phyloP scores from a whole-genome alignment of 345 rosid genomes.

The Pistacia atlantica region DNA sequence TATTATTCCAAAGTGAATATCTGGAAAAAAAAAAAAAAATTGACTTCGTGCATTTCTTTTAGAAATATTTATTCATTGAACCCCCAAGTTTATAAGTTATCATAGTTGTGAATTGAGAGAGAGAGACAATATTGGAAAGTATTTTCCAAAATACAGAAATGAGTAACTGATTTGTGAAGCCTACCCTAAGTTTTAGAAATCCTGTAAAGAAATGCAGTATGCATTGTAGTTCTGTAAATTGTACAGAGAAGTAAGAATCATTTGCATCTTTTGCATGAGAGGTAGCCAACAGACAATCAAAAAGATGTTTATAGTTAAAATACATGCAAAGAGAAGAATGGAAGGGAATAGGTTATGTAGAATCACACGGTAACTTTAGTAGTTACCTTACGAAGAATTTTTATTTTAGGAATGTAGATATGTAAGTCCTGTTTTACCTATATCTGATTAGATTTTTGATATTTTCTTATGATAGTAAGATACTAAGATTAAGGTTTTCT shows the following conservation, averaged over 20 bases:
- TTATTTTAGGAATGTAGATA: too few relatives aligned
- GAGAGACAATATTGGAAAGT: background rate
- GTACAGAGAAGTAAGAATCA: background rate
- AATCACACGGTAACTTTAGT: too few relatives aligned
- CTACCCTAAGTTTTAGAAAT: background rate
- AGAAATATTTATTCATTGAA: background rate
- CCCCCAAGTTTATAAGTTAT: background rate
- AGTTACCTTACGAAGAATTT: too few relatives aligned
- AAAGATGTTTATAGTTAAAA: too few relatives aligned
- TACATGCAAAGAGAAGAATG: too few relatives aligned
- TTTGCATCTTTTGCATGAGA: background rate
- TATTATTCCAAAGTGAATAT: background rate
- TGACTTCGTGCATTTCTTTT: background rate
- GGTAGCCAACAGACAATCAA: too few relatives aligned
- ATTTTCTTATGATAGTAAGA: too few relatives aligned
- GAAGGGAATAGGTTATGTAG: too few relatives aligned
- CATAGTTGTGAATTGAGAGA: background rate
- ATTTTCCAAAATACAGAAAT: background rate
- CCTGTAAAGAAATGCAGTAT: background rate
- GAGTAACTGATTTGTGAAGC: background rate
- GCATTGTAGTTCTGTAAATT: too few relatives aligned
- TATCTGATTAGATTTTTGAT: too few relatives aligned
- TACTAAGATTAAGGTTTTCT: too few relatives aligned
- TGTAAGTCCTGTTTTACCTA: too few relatives aligned
- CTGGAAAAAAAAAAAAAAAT: background rate